Evolutionary conservation across 805 yeast species (phyloP), one percentile per base, ranked within the genome.

Genomic region (Zygotorulaspora florentina): DNA sequence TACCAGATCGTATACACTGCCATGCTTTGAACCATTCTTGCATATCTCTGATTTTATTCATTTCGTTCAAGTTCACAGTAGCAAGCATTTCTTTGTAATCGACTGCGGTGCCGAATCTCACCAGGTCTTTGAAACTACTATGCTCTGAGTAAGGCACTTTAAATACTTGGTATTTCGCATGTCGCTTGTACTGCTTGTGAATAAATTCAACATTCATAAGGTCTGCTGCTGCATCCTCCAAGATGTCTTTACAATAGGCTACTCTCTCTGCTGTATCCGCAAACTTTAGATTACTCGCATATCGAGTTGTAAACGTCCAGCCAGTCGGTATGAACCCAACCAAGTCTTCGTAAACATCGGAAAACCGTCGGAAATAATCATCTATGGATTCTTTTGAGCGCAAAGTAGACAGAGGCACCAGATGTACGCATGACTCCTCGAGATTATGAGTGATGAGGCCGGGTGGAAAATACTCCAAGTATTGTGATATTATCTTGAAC

Each of bases 141-240:
- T 93, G 99, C 60, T 93, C 99, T 58, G 95, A 84, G 59, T 93
- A 93, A 0, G 99, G 98, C 1, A 90, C 77, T 9, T 75, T 64
- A 54, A 83, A 81, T 0, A 80, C 69, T 39, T 80, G 75, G 41
- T 70, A 63, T 35, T 63, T 54, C 53, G 70, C 44, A 45, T 62
- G 39, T 31, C 54, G 48, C 48, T 66, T 61, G 59, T 61, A 64
- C 41, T 70, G 71, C 49, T 43, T 57, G 56, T 10, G 61, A 39
- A 54, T 52, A 47, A 59, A 49, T 3, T 52, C 43, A 2, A 47
- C 23, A 16, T 55, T 54, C 31, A 59, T 43, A 1, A 33, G 31
- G 16, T 53, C 52, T 13, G 45, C 47, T 13, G 43, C 20, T 9
- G 31, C 43, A 23, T 52, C 43, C 3, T 46, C 36, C 39, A 61